These are phyloP conservation scores for Ichthyophthirius multifiliis DNA, from an alignment of 169 alveolate species.

Conservation along the genomic window DNA sequence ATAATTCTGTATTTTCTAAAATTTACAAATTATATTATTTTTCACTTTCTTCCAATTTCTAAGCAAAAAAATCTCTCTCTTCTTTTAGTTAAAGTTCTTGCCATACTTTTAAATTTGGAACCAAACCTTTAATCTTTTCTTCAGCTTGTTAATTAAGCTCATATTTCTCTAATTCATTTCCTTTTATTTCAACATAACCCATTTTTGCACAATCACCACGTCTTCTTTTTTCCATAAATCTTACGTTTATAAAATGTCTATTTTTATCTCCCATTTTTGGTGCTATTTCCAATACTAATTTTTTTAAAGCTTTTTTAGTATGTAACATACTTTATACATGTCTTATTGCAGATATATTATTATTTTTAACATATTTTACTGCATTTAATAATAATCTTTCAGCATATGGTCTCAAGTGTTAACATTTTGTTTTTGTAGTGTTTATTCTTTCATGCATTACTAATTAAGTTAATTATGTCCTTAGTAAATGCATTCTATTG, in stretches of 20 bases:
- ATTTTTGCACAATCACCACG: constrained; percentile 13
- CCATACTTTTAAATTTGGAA: neutral
- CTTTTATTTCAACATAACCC: constrained; percentile 5
- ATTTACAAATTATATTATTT: neutral
- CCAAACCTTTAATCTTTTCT: neutral
- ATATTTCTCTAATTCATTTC: constrained; percentile 17
- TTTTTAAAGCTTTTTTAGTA: neutral
- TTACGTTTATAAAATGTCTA: neutral
- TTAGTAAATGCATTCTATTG: constrained; percentile 12
- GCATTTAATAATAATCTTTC: constrained; percentile 38
- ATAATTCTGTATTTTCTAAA: neutral
- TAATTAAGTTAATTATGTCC: constrained; percentile 30
- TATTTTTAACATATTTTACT: neutral
- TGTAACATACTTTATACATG: neutral
- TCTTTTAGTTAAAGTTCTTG: neutral
- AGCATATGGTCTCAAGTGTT: constrained; percentile 36
- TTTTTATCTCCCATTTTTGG: constrained; percentile 12
- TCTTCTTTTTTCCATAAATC: neutral
- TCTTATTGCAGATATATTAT: neutral
- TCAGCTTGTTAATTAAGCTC: neutral
- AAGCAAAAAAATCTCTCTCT: constrained; percentile 18
- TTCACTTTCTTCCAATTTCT: constrained; percentile 13
- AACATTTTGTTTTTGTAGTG: constrained; percentile 31
- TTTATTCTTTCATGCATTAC: constrained; percentile 42
- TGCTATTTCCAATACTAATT: constrained; percentile 5